phyloP scores from a whole-genome alignment of 208 protist species.

The Leishmania turanica region DNA sequence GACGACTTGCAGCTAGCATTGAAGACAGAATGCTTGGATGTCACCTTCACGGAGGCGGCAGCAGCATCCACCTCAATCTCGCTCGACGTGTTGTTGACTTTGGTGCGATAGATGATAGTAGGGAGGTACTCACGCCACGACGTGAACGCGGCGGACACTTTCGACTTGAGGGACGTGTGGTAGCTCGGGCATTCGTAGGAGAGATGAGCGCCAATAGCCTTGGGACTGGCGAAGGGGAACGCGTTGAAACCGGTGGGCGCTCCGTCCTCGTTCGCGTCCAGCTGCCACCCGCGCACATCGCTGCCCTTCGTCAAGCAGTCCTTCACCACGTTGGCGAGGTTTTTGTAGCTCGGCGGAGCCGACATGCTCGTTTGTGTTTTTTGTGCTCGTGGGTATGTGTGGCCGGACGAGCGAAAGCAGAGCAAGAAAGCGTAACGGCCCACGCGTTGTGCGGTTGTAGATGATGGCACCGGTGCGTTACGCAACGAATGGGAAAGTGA shows the following conservation, averaged over 20 bases:
- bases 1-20: constrained; percentile 28
- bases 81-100: constrained; percentile 14
- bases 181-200: constrained; percentile 24
- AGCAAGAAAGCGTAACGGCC: background rate
- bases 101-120: constrained; percentile 29
- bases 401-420: background rate
- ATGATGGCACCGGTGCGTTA: background rate
- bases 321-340: constrained; percentile 51
- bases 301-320: constrained; percentile 50
- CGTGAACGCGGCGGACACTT: constrained; percentile 24
- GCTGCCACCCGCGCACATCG: constrained; percentile 35
- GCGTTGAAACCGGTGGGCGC: constrained; percentile 22
- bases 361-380: background rate
- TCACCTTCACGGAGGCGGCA: constrained; percentile 28
- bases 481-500: background rate
- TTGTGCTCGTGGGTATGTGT: background rate
- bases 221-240: constrained; percentile 56
- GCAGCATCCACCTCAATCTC: constrained; percentile 28
- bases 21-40: constrained; percentile 41
- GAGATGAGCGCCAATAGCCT: constrained; percentile 42
- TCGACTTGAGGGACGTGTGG: constrained; percentile 20
- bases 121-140: constrained; percentile 49
- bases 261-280: constrained; percentile 46
- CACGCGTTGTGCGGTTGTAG: background rate
- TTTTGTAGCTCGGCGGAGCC: constrained; percentile 37